Evolutionary conservation across 2,329 filamentous ascomycete species (phyloP).

Genomic region (Penicillium corylophilum): DNA sequence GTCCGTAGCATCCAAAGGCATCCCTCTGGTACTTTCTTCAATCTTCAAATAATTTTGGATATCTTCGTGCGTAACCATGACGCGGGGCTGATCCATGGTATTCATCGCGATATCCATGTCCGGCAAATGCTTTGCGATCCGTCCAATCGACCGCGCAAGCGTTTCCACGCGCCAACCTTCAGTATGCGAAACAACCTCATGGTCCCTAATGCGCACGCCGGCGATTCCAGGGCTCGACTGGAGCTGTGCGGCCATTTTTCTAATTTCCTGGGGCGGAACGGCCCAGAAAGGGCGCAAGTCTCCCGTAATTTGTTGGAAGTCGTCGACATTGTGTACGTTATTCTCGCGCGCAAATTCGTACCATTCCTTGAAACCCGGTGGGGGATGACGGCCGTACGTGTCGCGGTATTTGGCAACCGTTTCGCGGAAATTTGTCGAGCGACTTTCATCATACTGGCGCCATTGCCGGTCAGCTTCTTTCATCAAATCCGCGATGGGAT

Average conservation of each 20-base stretch:
- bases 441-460: conserved; percentile 30
- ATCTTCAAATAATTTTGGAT: conserved; percentile 52
- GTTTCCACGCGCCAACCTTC: conserved; percentile 45
- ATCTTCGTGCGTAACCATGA: conserved; percentile 61
- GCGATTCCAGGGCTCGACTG: conserved; percentile 30
- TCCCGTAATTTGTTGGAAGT: conserved; percentile 40
- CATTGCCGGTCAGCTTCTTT: conserved; percentile 35
- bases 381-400: conserved; percentile 41
- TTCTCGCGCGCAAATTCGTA: conserved; percentile 39
- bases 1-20: conserved; percentile 46
- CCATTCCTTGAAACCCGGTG: conserved; percentile 42
- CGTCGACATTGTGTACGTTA: conserved; percentile 39
- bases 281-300: conserved; percentile 42
- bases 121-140: conserved; percentile 56
- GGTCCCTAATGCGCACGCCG: conserved; percentile 35
- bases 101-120: conserved; percentile 69
- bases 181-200: conserved; percentile 37
- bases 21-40: conserved; percentile 47
- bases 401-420: conserved; percentile 40
- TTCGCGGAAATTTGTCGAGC: conserved; percentile 39
- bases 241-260: conserved; percentile 35
- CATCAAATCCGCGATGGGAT: conserved; percentile 37
- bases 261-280: conserved; percentile 31
- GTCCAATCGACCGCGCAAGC: conserved; percentile 47
- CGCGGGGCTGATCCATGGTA: conserved; percentile 61